phyloP scores from a whole-genome alignment of 805 yeast species.

The Saccharomycopsis sp. region DNA sequence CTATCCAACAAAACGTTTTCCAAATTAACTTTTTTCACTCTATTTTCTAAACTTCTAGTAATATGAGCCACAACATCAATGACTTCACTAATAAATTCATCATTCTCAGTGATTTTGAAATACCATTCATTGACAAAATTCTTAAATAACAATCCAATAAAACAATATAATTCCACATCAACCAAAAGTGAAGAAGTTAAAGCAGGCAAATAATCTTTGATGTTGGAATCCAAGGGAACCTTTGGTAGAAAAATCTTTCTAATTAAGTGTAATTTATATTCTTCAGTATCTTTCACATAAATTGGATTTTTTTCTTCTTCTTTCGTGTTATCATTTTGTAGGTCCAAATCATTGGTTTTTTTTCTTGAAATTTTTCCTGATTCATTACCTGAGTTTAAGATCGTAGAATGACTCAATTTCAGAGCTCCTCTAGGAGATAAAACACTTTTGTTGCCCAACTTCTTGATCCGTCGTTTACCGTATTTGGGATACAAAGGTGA shows the following conservation, averaged over 20 bases:
- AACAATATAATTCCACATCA: conserved; percentile 35
- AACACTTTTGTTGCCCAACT: conserved; percentile 3
- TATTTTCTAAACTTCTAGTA: conserved; percentile 28
- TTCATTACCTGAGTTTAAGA: no score
- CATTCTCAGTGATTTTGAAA: conserved; percentile 29
- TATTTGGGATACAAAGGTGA: conserved; percentile 12
- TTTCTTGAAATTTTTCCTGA: background rate
- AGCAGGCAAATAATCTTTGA: conserved; percentile 26
- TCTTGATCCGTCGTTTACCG: conserved; percentile 10
- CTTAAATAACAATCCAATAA: conserved; percentile 35
- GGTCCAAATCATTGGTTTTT: background rate
- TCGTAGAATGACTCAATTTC: no score
- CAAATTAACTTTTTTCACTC: conserved; percentile 26
- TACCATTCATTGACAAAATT: conserved; percentile 42
- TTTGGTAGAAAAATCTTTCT: conserved; percentile 22
- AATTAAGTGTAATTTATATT: conserved; percentile 22
- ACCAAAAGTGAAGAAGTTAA: conserved; percentile 30
- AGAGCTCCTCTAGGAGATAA: background rate
- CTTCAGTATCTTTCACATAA: conserved; percentile 20
- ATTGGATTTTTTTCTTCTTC: conserved; percentile 2
- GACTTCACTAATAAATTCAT: conserved; percentile 32
- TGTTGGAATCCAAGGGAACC: conserved; percentile 15
- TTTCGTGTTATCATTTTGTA: background rate
- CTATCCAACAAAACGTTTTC: conserved; percentile 33
- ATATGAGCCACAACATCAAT: conserved; percentile 30